Conservation (phyloP, 2,329 filamentous ascomycete species). For the Eurotiales sp. region DNA sequence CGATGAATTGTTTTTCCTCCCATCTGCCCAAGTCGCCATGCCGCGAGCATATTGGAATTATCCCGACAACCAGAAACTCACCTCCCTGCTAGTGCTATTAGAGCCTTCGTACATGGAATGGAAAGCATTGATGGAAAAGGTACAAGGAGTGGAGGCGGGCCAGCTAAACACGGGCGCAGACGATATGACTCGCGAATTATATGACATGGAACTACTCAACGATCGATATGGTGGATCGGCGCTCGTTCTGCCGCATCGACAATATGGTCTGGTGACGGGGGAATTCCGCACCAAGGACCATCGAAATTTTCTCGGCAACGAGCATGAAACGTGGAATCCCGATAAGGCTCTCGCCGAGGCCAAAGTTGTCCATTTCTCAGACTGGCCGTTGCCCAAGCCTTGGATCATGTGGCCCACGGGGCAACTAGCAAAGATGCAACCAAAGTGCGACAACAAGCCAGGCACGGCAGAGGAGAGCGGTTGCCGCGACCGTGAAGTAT, state of each 20-base stretch:
- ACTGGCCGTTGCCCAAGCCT: constrained; percentile 67
- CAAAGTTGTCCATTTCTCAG: constrained; percentile 67
- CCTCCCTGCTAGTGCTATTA: constrained; percentile 60
- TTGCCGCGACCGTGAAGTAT: constrained; percentile 35
- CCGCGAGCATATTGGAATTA: constrained; percentile 68
- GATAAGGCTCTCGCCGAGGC: constrained; percentile 54
- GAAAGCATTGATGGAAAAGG: constrained; percentile 25
- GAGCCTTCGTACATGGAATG: constrained; percentile 54
- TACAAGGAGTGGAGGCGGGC: constrained; percentile 24
- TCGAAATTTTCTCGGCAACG: constrained; percentile 46
- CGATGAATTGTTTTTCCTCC: constrained; percentile 69
- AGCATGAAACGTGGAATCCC: constrained; percentile 57
- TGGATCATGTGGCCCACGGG: constrained; percentile 48
- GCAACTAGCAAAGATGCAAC: constrained; percentile 29
- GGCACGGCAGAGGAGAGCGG: constrained; percentile 34
- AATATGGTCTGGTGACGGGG: constrained; percentile 58
- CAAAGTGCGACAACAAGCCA: constrained; percentile 31
- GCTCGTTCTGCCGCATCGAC: constrained; percentile 61
- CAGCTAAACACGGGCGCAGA: constrained; percentile 24
- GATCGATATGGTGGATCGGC: constrained; percentile 56
- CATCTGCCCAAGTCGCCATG: constrained; percentile 60
- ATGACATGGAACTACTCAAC: constrained; percentile 68
- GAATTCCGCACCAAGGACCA: constrained; percentile 60
- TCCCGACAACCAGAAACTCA: constrained; percentile 51
- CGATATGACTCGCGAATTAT: constrained; percentile 26